These are phyloP conservation scores for Suillus ampliporus DNA, from an alignment of 768 basidiomycete genomes.

Conservation along the genomic window DNA sequence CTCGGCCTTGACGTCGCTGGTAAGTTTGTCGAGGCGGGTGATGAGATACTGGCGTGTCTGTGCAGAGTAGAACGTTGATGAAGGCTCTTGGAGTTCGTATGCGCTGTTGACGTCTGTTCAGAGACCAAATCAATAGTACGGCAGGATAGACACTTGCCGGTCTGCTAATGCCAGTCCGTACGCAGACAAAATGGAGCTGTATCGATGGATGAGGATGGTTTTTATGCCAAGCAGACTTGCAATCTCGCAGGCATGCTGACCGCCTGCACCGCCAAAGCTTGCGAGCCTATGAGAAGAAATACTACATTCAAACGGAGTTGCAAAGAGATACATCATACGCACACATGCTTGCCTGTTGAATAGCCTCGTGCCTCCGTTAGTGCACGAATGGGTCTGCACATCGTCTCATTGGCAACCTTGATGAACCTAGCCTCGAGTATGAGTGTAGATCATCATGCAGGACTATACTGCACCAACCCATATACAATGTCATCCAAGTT, in stretches of 20 bases:
- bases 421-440: conserved; percentile 67
- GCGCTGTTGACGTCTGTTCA: conserved; percentile 51
- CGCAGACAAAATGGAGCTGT: conserved; percentile 92
- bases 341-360: conserved; percentile 79
- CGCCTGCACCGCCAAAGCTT: conserved; percentile 89
- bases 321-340: conserved; percentile 17
- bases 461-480: conserved; percentile 55
- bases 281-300: conserved; percentile 57
- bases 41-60: conserved; percentile 60
- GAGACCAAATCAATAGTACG: neutral
- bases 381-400: conserved; percentile 92
- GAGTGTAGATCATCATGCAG: neutral
- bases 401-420: conserved; percentile 96
- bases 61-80: conserved; percentile 75
- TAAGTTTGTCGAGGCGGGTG: conserved; percentile 72
- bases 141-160: conserved; percentile 43
- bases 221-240: conserved; percentile 86
- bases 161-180: conserved; percentile 95
- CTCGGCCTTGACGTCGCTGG: conserved; percentile 63
- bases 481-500: conserved; percentile 86
- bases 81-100: conserved; percentile 89
- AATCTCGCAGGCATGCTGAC: conserved; percentile 94
- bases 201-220: conserved; percentile 86
- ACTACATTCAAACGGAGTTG: conserved; percentile 1
- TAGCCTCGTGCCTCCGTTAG: conserved; percentile 90